phyloP scores from a whole-genome alignment of 352 stramenopile genomes.

The Phytophthora sp. region DNA sequence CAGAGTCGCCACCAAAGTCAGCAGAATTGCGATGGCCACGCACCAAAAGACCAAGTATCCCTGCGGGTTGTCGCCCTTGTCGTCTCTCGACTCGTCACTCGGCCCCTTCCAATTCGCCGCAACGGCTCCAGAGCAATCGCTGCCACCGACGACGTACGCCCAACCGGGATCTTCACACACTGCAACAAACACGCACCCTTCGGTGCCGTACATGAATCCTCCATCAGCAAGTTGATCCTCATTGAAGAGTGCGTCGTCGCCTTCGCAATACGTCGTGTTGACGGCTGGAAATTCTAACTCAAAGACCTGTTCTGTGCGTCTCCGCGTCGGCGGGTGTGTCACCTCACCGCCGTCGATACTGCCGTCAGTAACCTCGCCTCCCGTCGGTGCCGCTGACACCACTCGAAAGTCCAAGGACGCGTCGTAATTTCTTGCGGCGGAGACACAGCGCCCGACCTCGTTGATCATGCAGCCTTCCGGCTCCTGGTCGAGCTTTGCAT shows the following conservation, averaged over 20 bases:
- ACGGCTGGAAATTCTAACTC: constrained; percentile 32
- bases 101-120: background rate
- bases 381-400: background rate
- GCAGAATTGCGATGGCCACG: constrained; percentile 23
- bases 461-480: constrained; percentile 38
- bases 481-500: constrained; percentile 27
- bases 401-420: constrained; percentile 33
- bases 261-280: constrained; percentile 53
- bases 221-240: background rate
- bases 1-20: constrained; percentile 27
- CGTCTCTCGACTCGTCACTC: background rate
- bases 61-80: background rate
- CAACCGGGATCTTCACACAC: constrained; percentile 33
- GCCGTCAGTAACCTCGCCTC: background rate
- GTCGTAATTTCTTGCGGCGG: constrained; percentile 30
- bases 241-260: constrained; percentile 19
- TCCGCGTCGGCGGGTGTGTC: background rate
- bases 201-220: constrained; percentile 29
- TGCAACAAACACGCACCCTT: constrained; percentile 38
- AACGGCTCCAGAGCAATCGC: constrained; percentile 14
- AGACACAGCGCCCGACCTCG: constrained; percentile 31
- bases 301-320: background rate
- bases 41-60: constrained; percentile 36
- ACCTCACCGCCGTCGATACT: background rate
- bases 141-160: constrained; percentile 28